Conservation (phyloP, 1,284 basidiomycete genomes). For the Irpex sp. region DNA sequence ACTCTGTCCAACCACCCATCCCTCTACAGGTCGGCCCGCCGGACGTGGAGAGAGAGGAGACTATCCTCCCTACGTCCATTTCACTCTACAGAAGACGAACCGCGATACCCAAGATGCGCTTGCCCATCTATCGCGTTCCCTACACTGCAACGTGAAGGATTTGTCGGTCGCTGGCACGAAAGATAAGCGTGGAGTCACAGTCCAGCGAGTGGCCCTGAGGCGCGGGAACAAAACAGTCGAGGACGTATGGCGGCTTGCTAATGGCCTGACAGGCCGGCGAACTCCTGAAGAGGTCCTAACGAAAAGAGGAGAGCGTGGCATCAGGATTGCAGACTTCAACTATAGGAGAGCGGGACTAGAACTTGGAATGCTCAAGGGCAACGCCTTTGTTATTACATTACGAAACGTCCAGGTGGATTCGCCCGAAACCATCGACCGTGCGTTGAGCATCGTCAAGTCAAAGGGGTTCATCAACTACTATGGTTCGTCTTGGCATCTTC, state of each 20-base stretch:
- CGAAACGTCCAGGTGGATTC: constrained; percentile 82
- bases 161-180: constrained; percentile 94
- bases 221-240: constrained; percentile 79
- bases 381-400: constrained; percentile 92
- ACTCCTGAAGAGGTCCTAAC: constrained; percentile 55
- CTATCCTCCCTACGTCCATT: constrained; percentile 90
- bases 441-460: constrained; percentile 78
- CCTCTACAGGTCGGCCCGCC: constrained; percentile 20
- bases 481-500: constrained; percentile 43
- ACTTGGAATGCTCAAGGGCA: constrained; percentile 94
- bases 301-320: constrained; percentile 84
- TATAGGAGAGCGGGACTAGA: constrained; percentile 84
- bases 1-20: not conserved
- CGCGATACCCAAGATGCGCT: constrained; percentile 97
- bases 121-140: constrained; percentile 69
- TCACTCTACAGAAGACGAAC: constrained; percentile 96
- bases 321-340: constrained; percentile 85
- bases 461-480: constrained; percentile 99
- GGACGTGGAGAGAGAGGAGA: constrained; percentile 53
- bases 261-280: constrained; percentile 60
- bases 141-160: constrained; percentile 77
- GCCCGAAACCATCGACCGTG: constrained; percentile 66
- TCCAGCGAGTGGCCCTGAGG: constrained; percentile 86
- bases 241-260: constrained; percentile 80
- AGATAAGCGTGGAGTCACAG: constrained; percentile 96